Evolutionary conservation across 257 asterid genomes (phyloP).

Genomic region (Solanum habrochaites): DNA sequence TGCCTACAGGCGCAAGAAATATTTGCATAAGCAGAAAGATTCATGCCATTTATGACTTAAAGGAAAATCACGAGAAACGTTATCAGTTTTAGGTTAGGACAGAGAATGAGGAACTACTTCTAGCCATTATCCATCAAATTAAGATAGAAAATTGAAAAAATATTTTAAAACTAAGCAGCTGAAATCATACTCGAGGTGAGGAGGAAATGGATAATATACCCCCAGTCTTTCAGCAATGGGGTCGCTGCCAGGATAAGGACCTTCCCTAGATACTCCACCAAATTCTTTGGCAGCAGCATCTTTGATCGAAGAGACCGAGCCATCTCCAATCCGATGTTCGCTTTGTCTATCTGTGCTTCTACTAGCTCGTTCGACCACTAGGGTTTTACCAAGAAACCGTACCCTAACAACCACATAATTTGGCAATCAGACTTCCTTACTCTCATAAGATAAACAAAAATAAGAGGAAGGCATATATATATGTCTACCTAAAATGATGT

Average conservation of each 20-base stretch:
- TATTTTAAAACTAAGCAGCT: not conserved
- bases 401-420: constrained; percentile 30
- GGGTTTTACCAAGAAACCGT: constrained; percentile 71
- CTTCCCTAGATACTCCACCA: constrained; percentile 12
- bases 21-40: not conserved
- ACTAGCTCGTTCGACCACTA: constrained; percentile 60
- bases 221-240: constrained; percentile 85
- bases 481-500: not conserved
- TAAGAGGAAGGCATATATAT: not conserved
- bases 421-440: constrained; percentile 2
- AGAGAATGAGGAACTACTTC: not conserved
- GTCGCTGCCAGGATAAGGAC: constrained; percentile 19
- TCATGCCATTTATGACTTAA: not conserved
- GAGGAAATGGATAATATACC: constrained; percentile 86
- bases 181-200: constrained; percentile 73
- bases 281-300: constrained; percentile 19
- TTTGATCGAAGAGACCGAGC: constrained; percentile 1
- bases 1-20: not conserved
- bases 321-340: constrained; percentile 23
- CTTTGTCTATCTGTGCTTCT: constrained; percentile 22
- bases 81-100: not conserved
- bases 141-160: not conserved
- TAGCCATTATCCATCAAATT: not conserved
- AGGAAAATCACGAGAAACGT: not conserved
- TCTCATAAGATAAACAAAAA: not conserved